A percentile compares a stretch with the other conserved stretches of the same genome.
These are phyloP conservation scores for Lasiodiplodia theobromae DNA, from an alignment of 2,329 filamentous ascomycete species.

Conservation along the genomic window DNA sequence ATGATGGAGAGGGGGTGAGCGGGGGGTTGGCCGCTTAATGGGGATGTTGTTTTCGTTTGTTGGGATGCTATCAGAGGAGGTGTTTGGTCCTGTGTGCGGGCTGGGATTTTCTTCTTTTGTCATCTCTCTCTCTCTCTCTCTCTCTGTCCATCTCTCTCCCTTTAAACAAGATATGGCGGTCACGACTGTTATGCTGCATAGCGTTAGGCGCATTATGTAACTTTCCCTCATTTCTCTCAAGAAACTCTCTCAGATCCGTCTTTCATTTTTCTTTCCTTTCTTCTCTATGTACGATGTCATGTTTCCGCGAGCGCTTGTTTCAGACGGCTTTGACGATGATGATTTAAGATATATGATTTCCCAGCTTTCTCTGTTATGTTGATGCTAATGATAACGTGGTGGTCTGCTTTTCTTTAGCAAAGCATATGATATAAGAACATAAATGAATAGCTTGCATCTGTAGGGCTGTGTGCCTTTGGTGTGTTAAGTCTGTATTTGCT, in stretches of 20 bases:
- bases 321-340: constrained; percentile 1
- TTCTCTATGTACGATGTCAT: background rate
- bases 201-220: constrained; percentile 18
- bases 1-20: constrained; percentile 13
- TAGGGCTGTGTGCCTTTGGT: background rate
- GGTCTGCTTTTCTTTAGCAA: background rate
- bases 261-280: background rate
- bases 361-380: background rate
- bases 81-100: background rate
- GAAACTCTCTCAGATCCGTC: background rate
- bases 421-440: background rate
- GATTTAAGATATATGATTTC: background rate
- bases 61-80: background rate
- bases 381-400: background rate
- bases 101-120: background rate
- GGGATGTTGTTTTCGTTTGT: background rate
- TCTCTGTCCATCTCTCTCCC: background rate
- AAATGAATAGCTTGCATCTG: background rate
- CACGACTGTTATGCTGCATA: constrained; percentile 27
- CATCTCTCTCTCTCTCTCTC: background rate
- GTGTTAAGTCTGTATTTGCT: no score
- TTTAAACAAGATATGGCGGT: background rate
- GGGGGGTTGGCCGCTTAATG: background rate
- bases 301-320: background rate
- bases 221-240: background rate